Evolutionary conservation across 768 basidiomycete species (phyloP).

Genomic region (Kondoa subrosea): DNA sequence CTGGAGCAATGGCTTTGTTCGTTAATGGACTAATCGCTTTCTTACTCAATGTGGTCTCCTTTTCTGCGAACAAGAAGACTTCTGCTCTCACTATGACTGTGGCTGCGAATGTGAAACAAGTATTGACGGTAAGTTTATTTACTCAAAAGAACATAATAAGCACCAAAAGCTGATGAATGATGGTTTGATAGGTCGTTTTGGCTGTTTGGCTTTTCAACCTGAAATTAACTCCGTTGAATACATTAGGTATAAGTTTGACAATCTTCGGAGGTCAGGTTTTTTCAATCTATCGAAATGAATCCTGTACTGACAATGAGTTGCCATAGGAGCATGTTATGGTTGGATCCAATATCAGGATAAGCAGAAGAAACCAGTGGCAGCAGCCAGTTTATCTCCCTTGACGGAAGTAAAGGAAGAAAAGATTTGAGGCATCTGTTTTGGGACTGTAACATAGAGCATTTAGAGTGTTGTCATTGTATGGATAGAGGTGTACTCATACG

Average conservation of each 20-base stretch:
- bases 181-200: background rate
- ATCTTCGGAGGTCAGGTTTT: slow-evolving; percentile 54
- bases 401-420: too few relatives aligned
- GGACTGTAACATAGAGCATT: too few relatives aligned
- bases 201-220: slow-evolving; percentile 53
- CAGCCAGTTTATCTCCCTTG: too few relatives aligned
- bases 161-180: background rate
- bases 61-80: slow-evolving; percentile 84
- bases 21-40: slow-evolving; percentile 80
- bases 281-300: too few relatives aligned
- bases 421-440: too few relatives aligned
- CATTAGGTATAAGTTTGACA: slow-evolving; percentile 64
- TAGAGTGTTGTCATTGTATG: too few relatives aligned
- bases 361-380: too few relatives aligned
- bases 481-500: too few relatives aligned
- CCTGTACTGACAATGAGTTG: too few relatives aligned
- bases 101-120: slow-evolving; percentile 33
- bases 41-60: slow-evolving; percentile 79
- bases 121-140: background rate
- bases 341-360: slow-evolving; percentile 17
- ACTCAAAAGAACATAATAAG: background rate
- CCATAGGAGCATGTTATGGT: slow-evolving; percentile 17
- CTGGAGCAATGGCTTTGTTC: slow-evolving; percentile 42
- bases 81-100: slow-evolving; percentile 83
- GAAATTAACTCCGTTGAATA: slow-evolving; percentile 61